These are phyloP conservation scores for Dalbergia cochinchinensis DNA, from an alignment of 306 rosid genomes.

Conservation along the genomic window DNA sequence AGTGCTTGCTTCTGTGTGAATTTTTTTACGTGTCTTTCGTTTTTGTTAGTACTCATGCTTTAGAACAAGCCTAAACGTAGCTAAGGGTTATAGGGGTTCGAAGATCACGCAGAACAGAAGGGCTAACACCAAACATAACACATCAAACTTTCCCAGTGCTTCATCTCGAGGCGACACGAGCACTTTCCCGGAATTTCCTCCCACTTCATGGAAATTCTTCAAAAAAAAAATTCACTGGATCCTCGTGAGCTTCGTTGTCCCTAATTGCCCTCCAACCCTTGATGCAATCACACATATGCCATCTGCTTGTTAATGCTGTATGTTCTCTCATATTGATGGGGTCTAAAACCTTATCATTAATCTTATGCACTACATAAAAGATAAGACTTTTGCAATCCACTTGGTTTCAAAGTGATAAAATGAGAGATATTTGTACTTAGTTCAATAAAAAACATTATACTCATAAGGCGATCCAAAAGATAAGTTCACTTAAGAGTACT, in stretches of 20 bases:
- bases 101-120: constrained; percentile 12
- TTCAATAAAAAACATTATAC: no score
- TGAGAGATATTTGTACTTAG: no score
- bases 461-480: no score
- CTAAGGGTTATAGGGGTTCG: constrained; percentile 45
- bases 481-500: no score
- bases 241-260: constrained; percentile 63
- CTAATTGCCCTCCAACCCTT: constrained; percentile 49
- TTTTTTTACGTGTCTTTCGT: constrained; percentile 5
- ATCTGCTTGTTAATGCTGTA: background rate
- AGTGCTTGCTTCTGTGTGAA: constrained; percentile 11
- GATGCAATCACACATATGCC: constrained; percentile 41
- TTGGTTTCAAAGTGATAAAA: no score
- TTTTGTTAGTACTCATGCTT: constrained; percentile 17
- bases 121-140: constrained; percentile 49
- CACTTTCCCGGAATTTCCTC: constrained; percentile 98
- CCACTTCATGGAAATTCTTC: constrained; percentile 72
- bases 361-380: no score
- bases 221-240: constrained; percentile 55
- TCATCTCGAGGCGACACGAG: constrained; percentile 97
- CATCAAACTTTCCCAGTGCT: constrained; percentile 58
- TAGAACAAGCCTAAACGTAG: constrained; percentile 49
- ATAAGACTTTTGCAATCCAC: no score
- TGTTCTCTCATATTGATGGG: no score
- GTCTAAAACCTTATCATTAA: background rate